Base-by-base conservation (phyloP, 371 early-diverging fungal species). In the Dinochytrium kinnereticum region DNA sequence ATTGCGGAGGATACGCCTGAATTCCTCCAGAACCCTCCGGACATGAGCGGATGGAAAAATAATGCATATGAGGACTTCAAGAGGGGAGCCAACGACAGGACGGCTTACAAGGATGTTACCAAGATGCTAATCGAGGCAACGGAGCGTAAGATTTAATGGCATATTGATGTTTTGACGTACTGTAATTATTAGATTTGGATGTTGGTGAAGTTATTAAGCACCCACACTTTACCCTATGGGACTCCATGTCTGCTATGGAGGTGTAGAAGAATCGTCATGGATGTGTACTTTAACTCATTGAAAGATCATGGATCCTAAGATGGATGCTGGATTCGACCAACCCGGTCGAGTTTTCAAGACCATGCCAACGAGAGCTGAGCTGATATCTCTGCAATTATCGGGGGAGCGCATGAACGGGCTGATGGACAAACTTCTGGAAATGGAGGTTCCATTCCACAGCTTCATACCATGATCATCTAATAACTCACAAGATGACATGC, bases 221-320 rank as follows among this genome's bases (percentile, higher is more conserved):
- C 5, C 38, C 66, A 24, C 10, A 37, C 30, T 66, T 66, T 40
- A 66, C 66, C 2, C 39, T 66, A 3, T 66, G 66, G 66, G 66
- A 66, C 66, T 40, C 66, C n/a, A 66, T 66, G 66, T 38, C 66
- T 7, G 66, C 66, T 1, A 40, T 40, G 5, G 66, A 66, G 44
- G 66, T 66, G 7, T 38, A 36, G 5, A 5, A 19, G 3, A 7
- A 61, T 2, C 30, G 24, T 31, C 36, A 61, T 34, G 7, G 7
- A 7, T 10, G 2, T 17, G 19, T 44, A 40, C 38, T 2, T 19
- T 15, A 2, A 7, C 44, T 21, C 17, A n/a, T 7, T 44, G 44
- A 44, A 38, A 66, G 66, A 66, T 66, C 7, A 66, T 66, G 66
- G 66, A 66, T 28, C 66, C 38, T 2, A 66, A 66, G 44, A 66